Conservation (phyloP, 352 stramenopile genomes). For the Aphanomyces cochlioides region DNA sequence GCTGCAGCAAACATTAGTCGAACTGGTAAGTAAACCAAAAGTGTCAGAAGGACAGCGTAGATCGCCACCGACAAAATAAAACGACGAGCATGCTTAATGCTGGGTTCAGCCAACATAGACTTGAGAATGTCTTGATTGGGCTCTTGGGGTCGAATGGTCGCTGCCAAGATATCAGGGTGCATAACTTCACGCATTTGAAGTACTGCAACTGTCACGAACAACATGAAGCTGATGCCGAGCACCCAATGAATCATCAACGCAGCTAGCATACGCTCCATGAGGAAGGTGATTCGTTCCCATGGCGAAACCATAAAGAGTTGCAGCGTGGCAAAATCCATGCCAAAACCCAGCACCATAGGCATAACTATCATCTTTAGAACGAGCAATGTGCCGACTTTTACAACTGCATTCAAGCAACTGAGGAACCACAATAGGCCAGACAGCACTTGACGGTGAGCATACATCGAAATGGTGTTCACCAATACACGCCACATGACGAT, state of each 20-base stretch:
- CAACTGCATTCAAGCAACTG: constrained; percentile 76
- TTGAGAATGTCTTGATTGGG: constrained; percentile 95
- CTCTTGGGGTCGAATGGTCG: constrained; percentile 91
- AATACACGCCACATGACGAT: constrained; percentile 83
- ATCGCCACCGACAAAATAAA: constrained; percentile 92
- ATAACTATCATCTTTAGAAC: constrained; percentile 97
- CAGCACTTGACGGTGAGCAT: constrained; percentile 78
- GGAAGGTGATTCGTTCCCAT: constrained; percentile 75
- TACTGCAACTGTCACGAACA: constrained; percentile 95
- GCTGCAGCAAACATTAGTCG: constrained; percentile 51
- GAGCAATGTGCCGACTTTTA: constrained; percentile 94
- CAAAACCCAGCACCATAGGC: constrained; percentile 91
- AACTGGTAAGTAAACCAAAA: constrained; percentile 87
- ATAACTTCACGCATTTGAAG: constrained; percentile 93
- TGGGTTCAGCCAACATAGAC: constrained; percentile 92
- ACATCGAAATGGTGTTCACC: constrained; percentile 77
- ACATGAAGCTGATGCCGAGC: constrained; percentile 96
- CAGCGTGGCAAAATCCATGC: constrained; percentile 91
- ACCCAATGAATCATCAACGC: constrained; percentile 96
- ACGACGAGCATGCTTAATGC: constrained; percentile 89
- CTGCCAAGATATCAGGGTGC: constrained; percentile 89
- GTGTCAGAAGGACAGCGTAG: constrained; percentile 82
- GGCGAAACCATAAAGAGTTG: constrained; percentile 80
- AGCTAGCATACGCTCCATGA: constrained; percentile 86
- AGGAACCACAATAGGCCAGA: constrained; percentile 74